Evolutionary conservation across 1,284 basidiomycete genomes (phyloP), one percentile per base, ranked within the genome.

Genomic region (Malassezia japonica): DNA sequence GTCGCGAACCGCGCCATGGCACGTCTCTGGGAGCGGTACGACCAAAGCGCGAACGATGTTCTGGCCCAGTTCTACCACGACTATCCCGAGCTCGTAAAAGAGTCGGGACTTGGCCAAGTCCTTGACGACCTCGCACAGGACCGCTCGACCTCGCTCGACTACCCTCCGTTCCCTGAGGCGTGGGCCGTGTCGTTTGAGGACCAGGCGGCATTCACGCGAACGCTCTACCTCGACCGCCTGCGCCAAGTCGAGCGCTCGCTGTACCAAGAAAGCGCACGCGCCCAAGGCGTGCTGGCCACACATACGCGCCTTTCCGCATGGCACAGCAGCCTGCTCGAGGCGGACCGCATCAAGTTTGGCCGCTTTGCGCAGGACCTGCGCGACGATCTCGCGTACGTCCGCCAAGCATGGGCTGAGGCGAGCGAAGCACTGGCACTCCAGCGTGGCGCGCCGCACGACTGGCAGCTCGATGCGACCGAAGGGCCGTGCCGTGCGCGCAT

Each of bases 381-480:
- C 29, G 67, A 70, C 47, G 57, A 54, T 20, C 13, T 36, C 8
- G 27, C 36, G 8, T 40, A 33, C 27, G 33, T 42, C 6, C 27
- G 40, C 16, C 38, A 38, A 6, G n/a, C 3, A 4, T 54, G 51
- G 51, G 4, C 13, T 5, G 51, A 48, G 12, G 18, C 28, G 9
- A n/a, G n/a, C 3, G 35, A 37, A 7, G 16, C 33, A 7, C 33
- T 44, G 1, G 31, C 21, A n/a, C 47, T 42, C 31, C 27, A 34
- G 39, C 24, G 28, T 15, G 45, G 28, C 16, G 28, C 27, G 15
- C 32, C 34, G 37, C 29, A 41, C n/a, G 23, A 51, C 15, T 70
- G 64, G 61, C 52, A 55, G 18, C 55, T 71, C 16, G 70, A 73
- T 42, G 55, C 70, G 0, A 72, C 68, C 15, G 70, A 73, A 44